Percentiles rank a stretch among this genome's conserved stretches.
Evolutionary conservation across 2,329 filamentous ascomycete species (phyloP).

Genomic region (Geosmithia morbida): DNA sequence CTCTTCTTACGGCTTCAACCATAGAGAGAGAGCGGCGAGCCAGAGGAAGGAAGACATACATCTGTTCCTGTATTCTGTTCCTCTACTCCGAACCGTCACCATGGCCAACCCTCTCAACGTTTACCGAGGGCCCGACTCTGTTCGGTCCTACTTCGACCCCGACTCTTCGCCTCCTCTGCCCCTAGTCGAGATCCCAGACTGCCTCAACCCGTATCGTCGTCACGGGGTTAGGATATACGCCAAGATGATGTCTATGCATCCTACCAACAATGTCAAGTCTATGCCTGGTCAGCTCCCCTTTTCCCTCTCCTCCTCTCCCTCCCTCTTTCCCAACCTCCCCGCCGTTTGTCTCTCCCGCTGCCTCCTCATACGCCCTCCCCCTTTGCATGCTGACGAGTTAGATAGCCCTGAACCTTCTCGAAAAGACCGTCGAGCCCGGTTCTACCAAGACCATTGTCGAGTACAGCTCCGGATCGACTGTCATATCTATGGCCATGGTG

Average conservation of each 20-base stretch:
- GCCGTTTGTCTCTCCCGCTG: background rate
- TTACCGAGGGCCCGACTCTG: constrained; percentile 39
- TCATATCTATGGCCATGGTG: constrained; percentile 34
- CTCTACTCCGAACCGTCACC: background rate
- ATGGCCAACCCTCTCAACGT: constrained; percentile 27
- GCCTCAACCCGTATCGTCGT: constrained; percentile 7
- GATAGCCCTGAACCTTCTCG: constrained; percentile 34
- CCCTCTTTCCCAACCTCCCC: background rate
- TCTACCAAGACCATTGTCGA: constrained; percentile 39
- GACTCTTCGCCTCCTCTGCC: constrained; percentile 33
- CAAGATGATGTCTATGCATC: constrained; percentile 49
- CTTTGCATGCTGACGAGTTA: background rate
- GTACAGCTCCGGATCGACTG: constrained; percentile 47
- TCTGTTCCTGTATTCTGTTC: no score
- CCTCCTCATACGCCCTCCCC: constrained; percentile 2
- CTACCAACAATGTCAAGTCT: constrained; percentile 50
- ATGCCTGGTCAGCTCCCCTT: constrained; percentile 31
- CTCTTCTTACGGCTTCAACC: no score
- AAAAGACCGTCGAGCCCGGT: constrained; percentile 16
- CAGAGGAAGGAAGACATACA: no score
- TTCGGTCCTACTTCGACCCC: constrained; percentile 21
- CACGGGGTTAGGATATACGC: constrained; percentile 4
- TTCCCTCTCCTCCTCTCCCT: no score
- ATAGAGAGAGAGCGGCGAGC: no score
- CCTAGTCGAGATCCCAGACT: constrained; percentile 43